A percentile compares a stretch with the other conserved stretches of the same genome.
phyloP scores from a whole-genome alignment of 805 yeast genomes.

The Candida khao-thaluensis region DNA sequence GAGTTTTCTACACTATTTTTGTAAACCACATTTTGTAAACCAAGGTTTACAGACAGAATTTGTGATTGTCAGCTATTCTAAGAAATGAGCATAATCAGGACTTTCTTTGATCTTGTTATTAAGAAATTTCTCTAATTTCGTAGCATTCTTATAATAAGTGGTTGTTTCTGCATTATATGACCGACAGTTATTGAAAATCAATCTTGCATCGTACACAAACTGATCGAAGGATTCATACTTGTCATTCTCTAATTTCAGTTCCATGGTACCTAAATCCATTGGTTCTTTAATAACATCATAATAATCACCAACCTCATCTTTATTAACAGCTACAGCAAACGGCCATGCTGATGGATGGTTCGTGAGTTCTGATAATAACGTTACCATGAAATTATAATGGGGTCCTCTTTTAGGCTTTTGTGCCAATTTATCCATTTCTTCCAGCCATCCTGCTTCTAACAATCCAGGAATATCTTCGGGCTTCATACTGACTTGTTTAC shows the following conservation, averaged over 20 bases:
- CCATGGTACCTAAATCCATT: constrained; percentile 97
- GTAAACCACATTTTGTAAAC: too few species aligned
- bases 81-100: constrained; percentile 85
- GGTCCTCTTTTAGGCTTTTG: constrained; percentile 93
- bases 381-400: constrained; percentile 91
- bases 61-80: too few species aligned
- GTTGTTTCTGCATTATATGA: constrained; percentile 91
- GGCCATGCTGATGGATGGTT: constrained; percentile 99
- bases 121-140: constrained; percentile 87
- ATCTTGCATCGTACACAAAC: constrained; percentile 81
- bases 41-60: too few species aligned
- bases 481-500: constrained; percentile 53
- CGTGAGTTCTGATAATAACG: constrained; percentile 80
- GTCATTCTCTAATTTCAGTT: constrained; percentile 86
- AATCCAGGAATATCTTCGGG: constrained; percentile 86
- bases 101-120: constrained; percentile 78
- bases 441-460: constrained; percentile 95
- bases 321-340: constrained; percentile 86
- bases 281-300: constrained; percentile 97
- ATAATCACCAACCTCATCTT: constrained; percentile 93
- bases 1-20: too few species aligned
- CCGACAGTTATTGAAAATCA: constrained; percentile 88
- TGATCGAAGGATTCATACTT: constrained; percentile 89
- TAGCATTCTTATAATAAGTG: constrained; percentile 93
- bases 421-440: constrained; percentile 96